Evolutionary conservation across 2,329 filamentous ascomycete species (phyloP).

Genomic region (Mycosphaerella sp.): DNA sequence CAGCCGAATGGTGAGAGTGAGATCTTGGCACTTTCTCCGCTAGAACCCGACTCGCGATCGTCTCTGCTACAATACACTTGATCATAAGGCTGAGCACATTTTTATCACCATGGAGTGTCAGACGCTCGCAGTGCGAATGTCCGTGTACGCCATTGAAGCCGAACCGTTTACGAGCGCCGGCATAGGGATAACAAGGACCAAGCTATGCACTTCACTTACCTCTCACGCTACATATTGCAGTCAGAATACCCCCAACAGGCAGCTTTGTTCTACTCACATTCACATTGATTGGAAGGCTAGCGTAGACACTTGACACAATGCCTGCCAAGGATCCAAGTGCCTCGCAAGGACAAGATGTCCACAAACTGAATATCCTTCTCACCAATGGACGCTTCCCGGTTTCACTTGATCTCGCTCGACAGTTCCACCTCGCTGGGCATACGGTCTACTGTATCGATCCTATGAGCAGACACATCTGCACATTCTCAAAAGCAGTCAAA

Average conservation of each 20-base stretch:
- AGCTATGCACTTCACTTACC: background rate
- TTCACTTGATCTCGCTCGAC: constrained; percentile 19
- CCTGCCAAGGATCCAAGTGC: background rate
- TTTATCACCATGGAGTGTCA: background rate
- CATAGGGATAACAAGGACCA: constrained; percentile 5
- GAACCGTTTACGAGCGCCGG: background rate
- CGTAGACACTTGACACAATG: background rate
- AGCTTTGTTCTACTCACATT: background rate
- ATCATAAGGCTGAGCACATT: constrained; percentile 3
- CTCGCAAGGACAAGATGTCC: background rate
- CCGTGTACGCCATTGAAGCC: background rate
- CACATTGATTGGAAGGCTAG: background rate
- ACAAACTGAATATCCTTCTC: constrained; percentile 11
- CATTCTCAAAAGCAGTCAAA: constrained; percentile 14
- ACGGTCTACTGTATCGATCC: constrained; percentile 20
- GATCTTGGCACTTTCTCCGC: background rate
- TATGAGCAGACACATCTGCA: constrained; percentile 18
- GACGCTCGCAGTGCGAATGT: background rate
- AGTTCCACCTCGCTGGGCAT: constrained; percentile 16
- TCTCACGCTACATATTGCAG: constrained; percentile 4
- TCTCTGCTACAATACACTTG: background rate
- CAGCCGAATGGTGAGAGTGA: background rate
- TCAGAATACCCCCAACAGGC: background rate
- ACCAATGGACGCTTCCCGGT: constrained; percentile 23
- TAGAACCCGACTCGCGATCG: constrained; percentile 1